Base-by-base conservation (phyloP, 2,329 filamentous ascomycete genomes). In the Aspergillus sp. region DNA sequence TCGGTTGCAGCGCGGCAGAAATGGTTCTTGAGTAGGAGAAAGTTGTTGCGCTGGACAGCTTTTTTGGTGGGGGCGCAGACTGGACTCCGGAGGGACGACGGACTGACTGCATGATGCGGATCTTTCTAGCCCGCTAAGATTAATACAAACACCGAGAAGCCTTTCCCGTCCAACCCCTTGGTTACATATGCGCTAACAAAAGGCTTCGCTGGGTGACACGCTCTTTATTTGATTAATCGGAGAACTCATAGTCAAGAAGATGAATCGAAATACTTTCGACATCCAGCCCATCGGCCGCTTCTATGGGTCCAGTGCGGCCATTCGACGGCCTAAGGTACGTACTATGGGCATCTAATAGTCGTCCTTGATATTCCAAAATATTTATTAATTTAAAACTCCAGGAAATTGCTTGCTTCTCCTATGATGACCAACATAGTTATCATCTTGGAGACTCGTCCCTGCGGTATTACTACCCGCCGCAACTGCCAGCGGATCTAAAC, bases 371-470 rank as follows among this genome's bases (percentile, higher is more conserved):
- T 42, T 22, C 47, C 17, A 18, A 41, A 13, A 42, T n/a, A 54
- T 26, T 51, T 64, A 60, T 62, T 48, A 32, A 17, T 41, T n/a
- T 24, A 6, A 26, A 18, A 9, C n/a, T 56, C 15, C 56, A 93
- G 88, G 95, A 99, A 79, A 90, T 99, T 63, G 85, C 93, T 4
- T 91, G 83, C 75, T 99, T 98, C 76, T 98, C 93, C 8, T 98
- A 95, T 75, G 91, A 98, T 71, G 85, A 92, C 44, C 80, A 92
- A 26, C 95, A 93, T 71, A 75, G 85, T 53, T 92, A 92, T 68
- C 87, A 81, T 48, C 83, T 89, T 3, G 91, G 91, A 62, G 89
- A 89, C 60, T 89, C 89, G 3, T 93, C 91, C 1, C 71, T 99
- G 63, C 86, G 87, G 63, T 97, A 93, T 78, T 98, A 96, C 75